Evolutionary conservation across 192 early-diverging fungal species (phyloP), one percentile per base, ranked within the genome.

Genomic region (Allomyces javanicus): DNA sequence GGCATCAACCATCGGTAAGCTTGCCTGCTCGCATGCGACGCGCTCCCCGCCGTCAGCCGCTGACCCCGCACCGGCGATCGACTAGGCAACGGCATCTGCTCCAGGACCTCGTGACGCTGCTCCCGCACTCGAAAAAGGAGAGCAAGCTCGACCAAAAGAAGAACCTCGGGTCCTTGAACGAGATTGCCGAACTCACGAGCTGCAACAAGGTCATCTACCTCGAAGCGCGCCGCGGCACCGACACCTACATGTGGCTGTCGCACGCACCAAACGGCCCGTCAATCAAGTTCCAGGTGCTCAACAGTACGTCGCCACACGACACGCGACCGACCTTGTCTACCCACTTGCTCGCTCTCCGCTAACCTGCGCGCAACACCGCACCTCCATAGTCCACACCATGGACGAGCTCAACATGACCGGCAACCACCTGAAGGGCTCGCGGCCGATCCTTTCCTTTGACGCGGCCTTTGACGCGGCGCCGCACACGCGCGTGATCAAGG

Each of bases 131-230:
- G 43, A 96, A 96, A 77, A 96, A 96, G 75, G 93, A 96, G 74
- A 78, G 84, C 67, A 99, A 99, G 74, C 78, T 96, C 24, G 94
- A 96, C 76, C 80, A 87, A 40, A 96, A 98, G 75, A 84, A 80
- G 72, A 87, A 94, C 68, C 86, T 96, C 63, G 72, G 84, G 9
- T 72, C 89, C 27, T 75, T 99, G 62, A 99, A 99, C 74, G 96
- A 97, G 75, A 78, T 99, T 27, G 91, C 91, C 11, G 91, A 96
- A 66, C 83, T 96, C 65, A 91, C 89, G 80, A 92, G 92, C 80
- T 99, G 96, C 82, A 99, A 99, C 82, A 99, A 97, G 69, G 88
- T 86, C 69, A 78, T 99, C 61, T 99, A 89, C 72, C 94, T 99
- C 76, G 96, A 99, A 73, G 84, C 91, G 19, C 80, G 94, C 65